Conservation (phyloP, 345 rosid species). For the Trapa bicornis region DNA sequence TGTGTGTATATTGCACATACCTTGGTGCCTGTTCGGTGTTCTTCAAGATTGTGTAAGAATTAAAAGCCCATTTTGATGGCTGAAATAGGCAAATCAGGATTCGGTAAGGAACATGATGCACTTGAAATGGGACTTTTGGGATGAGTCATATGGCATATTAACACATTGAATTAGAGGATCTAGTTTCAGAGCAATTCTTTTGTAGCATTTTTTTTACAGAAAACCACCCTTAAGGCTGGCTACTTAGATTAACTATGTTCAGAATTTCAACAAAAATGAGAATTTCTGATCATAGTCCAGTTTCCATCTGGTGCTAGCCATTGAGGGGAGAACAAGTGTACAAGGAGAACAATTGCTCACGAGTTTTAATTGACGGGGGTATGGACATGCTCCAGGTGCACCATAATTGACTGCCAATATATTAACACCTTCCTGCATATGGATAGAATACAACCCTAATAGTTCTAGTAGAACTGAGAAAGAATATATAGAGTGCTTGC, state of each 20-base stretch:
- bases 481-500: background rate
- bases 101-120: background rate
- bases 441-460: background rate
- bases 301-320: no score
- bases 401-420: slow-evolving; percentile 79
- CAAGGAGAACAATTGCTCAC: slow-evolving; percentile 31
- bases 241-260: background rate
- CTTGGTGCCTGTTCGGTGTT: slow-evolving; percentile 77
- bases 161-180: background rate
- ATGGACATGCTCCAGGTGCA: slow-evolving; percentile 64
- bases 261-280: background rate
- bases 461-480: background rate
- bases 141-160: background rate
- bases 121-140: background rate
- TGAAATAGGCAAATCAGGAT: slow-evolving; percentile 19
- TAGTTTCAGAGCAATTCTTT: background rate
- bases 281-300: background rate
- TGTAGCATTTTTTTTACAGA: background rate
- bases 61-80: slow-evolving; percentile 88
- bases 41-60: slow-evolving; percentile 70
- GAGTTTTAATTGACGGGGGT: slow-evolving; percentile 59
- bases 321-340: no score
- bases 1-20: slow-evolving; percentile 18
- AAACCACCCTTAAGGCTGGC: background rate
- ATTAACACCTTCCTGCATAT: slow-evolving; percentile 62